Conservation (phyloP, 345 rosid species). For the Corchorus capsularis region DNA sequence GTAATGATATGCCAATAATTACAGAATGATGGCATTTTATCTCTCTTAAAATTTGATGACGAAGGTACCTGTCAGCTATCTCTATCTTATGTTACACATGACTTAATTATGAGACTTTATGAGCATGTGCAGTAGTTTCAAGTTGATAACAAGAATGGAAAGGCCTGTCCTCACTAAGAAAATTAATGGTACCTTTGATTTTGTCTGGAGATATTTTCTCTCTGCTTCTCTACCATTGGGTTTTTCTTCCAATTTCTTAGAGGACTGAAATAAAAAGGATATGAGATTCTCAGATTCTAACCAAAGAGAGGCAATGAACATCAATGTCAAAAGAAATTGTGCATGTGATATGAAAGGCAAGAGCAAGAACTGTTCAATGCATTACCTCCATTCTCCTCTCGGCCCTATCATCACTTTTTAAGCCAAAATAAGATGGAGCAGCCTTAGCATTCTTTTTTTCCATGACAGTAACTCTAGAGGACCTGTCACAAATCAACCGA, state of each 20-base stretch:
- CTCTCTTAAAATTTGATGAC: not conserved
- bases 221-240: constrained; percentile 36
- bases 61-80: not conserved
- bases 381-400: constrained; percentile 53
- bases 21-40: not conserved
- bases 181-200: constrained; percentile 45
- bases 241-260: constrained; percentile 43
- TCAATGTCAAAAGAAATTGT: constrained; percentile 9
- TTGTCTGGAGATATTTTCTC: constrained; percentile 34
- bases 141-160: constrained; percentile 10
- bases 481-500: constrained; percentile 34
- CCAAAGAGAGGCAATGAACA: not conserved
- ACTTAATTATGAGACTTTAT: not conserved
- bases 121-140: constrained; percentile 6
- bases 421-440: constrained; percentile 45
- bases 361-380: constrained; percentile 5
- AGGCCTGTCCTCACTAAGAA: not conserved
- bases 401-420: constrained; percentile 37
- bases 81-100: constrained; percentile 1
- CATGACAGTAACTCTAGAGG: constrained; percentile 34
- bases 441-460: constrained; percentile 52
- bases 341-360: not conserved
- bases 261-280: constrained; percentile 34
- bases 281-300: constrained; percentile 9
- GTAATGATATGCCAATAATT: not conserved